Evolutionary conservation across 2,329 filamentous ascomycete species (phyloP).

Genomic region (Trichoderma arundinaceum): DNA sequence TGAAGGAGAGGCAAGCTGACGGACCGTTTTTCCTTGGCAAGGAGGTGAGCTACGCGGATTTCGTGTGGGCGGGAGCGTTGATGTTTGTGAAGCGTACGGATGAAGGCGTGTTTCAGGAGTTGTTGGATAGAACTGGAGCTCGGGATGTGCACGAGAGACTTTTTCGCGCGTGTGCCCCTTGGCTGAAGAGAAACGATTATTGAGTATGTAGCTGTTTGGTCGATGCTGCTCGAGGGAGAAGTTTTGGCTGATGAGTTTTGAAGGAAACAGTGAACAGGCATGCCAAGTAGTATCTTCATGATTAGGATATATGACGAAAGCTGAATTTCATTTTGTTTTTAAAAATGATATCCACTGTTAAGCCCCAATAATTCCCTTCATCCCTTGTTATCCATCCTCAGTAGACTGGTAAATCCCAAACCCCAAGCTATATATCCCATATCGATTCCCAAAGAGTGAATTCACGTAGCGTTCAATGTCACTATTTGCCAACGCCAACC

Average conservation of each 20-base stretch:
- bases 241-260: too few relatives aligned
- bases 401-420: background rate
- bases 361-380: background rate
- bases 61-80: constrained; percentile 59
- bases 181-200: constrained; percentile 48
- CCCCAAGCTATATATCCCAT: background rate
- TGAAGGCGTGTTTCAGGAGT: constrained; percentile 43
- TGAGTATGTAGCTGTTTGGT: background rate
- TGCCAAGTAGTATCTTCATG: background rate
- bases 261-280: background rate
- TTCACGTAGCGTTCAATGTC: too few relatives aligned
- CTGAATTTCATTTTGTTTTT: background rate
- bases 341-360: too few relatives aligned
- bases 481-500: background rate
- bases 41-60: constrained; percentile 61
- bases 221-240: too few relatives aligned
- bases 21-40: constrained; percentile 68
- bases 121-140: constrained; percentile 49
- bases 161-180: constrained; percentile 49
- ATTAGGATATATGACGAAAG: background rate
- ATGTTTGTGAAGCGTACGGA: constrained; percentile 49
- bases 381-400: background rate
- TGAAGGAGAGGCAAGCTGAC: constrained; percentile 57
- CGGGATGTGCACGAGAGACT: constrained; percentile 47
- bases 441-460: background rate